phyloP scores from a whole-genome alignment of 116 monocot species.

The Iris pallida region DNA sequence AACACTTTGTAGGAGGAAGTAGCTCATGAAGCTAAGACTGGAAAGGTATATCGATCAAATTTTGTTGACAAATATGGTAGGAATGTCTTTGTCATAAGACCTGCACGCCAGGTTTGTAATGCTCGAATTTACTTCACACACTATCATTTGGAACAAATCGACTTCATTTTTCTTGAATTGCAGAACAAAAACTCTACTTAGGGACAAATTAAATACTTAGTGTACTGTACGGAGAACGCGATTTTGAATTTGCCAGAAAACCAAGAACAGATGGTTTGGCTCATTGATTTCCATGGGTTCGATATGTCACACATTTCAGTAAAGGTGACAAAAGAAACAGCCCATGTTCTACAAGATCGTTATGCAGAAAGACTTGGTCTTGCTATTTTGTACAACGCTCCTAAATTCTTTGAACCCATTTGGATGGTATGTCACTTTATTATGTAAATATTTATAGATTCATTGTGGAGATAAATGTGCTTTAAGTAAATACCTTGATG shows the following conservation, averaged over 20 bases:
- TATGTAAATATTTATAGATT: too few species aligned
- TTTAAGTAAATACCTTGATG: too few species aligned
- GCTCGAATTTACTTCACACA: too few species aligned
- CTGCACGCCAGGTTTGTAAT: conserved; percentile 76
- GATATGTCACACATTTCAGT: conserved; percentile 59
- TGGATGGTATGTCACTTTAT: conserved; percentile 79
- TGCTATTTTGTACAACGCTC: conserved; percentile 84
- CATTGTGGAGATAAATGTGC: too few species aligned
- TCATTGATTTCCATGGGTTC: conserved; percentile 80
- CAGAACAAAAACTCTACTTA: conserved; percentile 80
- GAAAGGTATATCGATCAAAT: conserved; percentile 80
- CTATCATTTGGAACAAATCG: too few species aligned
- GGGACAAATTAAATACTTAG: conserved; percentile 77
- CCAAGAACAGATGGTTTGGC: conserved; percentile 94
- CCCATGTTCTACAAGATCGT: conserved; percentile 69
- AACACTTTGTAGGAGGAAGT: conserved; percentile 95
- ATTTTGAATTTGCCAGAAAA: conserved; percentile 67
- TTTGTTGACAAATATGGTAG: conserved; percentile 65
- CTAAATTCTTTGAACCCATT: conserved; percentile 85
- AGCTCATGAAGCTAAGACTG: conserved; percentile 81
- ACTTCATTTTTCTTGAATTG: conserved; percentile 19
- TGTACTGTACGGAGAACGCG: conserved; percentile 96
- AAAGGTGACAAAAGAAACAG: conserved; percentile 71
- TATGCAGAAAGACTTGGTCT: conserved; percentile 80
- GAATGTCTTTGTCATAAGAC: conserved; percentile 86